Base-by-base conservation (phyloP, 1,284 basidiomycete species). In the Microbotryum intermedium region DNA sequence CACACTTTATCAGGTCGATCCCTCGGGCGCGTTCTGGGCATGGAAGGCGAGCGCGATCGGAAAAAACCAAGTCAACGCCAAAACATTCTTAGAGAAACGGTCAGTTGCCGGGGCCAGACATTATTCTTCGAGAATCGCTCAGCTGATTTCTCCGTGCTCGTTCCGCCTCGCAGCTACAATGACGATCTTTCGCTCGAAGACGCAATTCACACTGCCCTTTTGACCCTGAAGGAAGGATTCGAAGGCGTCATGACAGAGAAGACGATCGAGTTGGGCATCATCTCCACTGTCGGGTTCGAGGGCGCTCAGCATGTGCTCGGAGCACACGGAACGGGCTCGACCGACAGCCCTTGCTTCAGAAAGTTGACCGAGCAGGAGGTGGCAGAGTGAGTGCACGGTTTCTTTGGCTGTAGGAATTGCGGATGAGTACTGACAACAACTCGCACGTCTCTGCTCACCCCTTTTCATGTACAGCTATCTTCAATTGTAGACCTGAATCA, bases 211-310 rank as follows among this genome's bases (percentile, higher is more conserved):
- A 98, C 95, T 9, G 94, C 95, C n/a, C 83, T 99, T 45, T 78
- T 99, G 67, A 99, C 95, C 23, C 80, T 98, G 66, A 98, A 99
- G 77, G 95, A 98, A 78, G 94, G 68, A 8, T 69, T 68, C 71
- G 95, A 99, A 76, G 95, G 95, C 16, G 89, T 97, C 74, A 97
- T 99, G 93, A 97, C 94, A 23, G 94, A 97, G 78, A 94, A 97
- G 80, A 99, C 95, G 42, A 95, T 99, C 72, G 95, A 99, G 77
- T 93, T 99, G 61, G 95, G 95, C 50, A 85, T 99, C 51, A 83
- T 98, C 62, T 90, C 89, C 54, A 87, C 92, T 6, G 87, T 84
- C 25, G 73, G 80, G 26, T 83, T 84, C 67, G 87, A 90, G 72
- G 79, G 89, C 58, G 68, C 72, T 28, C 60, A 61, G 39, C 60